Percentiles rank a stretch among this genome's conserved stretches.
phyloP scores from a whole-genome alignment of 352 stramenopile genomes.

The Pythium monospermum region DNA sequence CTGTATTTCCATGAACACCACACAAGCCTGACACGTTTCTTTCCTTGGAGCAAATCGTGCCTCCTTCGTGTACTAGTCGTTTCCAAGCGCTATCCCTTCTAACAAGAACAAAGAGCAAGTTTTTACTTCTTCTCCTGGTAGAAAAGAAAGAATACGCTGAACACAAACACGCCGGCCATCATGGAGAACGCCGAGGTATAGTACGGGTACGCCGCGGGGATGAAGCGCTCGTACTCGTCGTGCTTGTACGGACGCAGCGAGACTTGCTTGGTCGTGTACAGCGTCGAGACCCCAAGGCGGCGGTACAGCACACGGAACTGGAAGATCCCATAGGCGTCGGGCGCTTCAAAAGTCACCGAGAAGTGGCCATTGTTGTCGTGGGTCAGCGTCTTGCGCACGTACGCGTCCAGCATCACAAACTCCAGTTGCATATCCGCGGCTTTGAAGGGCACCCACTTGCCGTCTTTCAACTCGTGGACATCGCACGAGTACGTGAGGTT shows the following conservation, averaged over 20 bases:
- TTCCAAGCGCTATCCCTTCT: too few species aligned
- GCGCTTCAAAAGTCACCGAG: slow-evolving; percentile 79
- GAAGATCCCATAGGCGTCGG: slow-evolving; percentile 93
- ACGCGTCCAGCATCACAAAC: slow-evolving; percentile 94
- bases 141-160: slow-evolving; percentile 89
- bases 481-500: slow-evolving; percentile 91
- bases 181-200: slow-evolving; percentile 90
- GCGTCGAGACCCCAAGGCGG: slow-evolving; percentile 78
- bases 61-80: too few species aligned
- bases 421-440: slow-evolving; percentile 89
- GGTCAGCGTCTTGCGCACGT: slow-evolving; percentile 85
- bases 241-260: slow-evolving; percentile 93
- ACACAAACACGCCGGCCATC: slow-evolving; percentile 89
- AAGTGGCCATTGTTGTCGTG: slow-evolving; percentile 76
- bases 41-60: too few species aligned
- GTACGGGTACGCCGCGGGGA: slow-evolving; percentile 90
- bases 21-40: too few species aligned
- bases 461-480: slow-evolving; percentile 81
- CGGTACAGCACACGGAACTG: slow-evolving; percentile 92
- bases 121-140: slow-evolving; percentile 77
- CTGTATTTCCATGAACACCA: too few species aligned
- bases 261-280: slow-evolving; percentile 88
- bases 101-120: too few species aligned
- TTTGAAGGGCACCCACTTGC: slow-evolving; percentile 73
- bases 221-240: slow-evolving; percentile 95